phyloP scores from a whole-genome alignment of 495 filamentous ascomycete genomes.

The Cercophora newfieldiana region DNA sequence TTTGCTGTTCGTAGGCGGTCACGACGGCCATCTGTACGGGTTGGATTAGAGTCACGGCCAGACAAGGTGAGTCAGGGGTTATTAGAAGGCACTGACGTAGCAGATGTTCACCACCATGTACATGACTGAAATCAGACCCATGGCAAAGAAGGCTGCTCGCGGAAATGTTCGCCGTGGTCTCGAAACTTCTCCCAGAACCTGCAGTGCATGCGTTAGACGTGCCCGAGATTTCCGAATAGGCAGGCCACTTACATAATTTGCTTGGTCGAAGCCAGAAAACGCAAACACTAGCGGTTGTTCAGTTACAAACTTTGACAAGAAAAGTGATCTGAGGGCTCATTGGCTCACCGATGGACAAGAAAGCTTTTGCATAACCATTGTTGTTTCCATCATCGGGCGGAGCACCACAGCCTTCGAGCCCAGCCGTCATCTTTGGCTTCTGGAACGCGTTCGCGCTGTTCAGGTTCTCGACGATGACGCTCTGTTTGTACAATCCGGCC shows the following conservation, averaged over 20 bases:
- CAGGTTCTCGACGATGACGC: neutral
- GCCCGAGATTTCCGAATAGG: neutral
- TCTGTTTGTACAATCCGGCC: neutral
- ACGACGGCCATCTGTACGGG: constrained; percentile 28
- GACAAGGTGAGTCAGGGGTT: neutral
- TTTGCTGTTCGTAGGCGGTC: constrained; percentile 20
- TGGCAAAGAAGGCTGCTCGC: constrained; percentile 33
- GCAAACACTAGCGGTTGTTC: constrained; percentile 29
- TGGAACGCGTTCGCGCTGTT: neutral
- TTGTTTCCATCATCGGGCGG: constrained; percentile 37
- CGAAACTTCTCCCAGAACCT: constrained; percentile 45
- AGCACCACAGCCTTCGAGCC: neutral
- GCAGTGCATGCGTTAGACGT: neutral
- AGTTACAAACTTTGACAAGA: neutral
- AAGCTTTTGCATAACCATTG: constrained; percentile 33
- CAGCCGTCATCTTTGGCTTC: neutral
- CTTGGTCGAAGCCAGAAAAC: constrained; percentile 44
- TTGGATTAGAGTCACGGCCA: neutral
- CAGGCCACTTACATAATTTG: constrained; percentile 34
- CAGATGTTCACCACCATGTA: constrained; percentile 48
- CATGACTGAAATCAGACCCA: constrained; percentile 35
- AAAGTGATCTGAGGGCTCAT: neutral
- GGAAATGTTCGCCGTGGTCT: constrained; percentile 44
- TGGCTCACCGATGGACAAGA: constrained; percentile 29
- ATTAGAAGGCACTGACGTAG: constrained; percentile 37